Conservation (phyloP, 2,329 filamentous ascomycete genomes). For the Torrubiella hemipterigena region DNA sequence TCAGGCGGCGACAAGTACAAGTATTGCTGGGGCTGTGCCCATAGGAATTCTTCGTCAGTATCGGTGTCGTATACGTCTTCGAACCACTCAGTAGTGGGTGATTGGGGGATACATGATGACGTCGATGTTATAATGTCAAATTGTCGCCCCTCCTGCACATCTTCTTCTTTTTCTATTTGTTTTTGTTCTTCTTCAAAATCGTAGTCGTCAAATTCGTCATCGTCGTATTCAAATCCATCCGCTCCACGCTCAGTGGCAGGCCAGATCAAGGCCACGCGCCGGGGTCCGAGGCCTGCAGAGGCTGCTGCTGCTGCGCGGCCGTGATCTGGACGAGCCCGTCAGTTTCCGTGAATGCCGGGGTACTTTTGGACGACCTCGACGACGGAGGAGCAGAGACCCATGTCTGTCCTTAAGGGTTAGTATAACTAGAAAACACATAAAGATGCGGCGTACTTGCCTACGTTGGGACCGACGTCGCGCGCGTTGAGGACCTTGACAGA, state of each 20-base stretch:
- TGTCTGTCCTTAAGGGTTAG: slow-evolving; percentile 41
- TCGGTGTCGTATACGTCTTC: no score
- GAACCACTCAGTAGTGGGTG: not conserved
- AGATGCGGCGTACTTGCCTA: slow-evolving; percentile 46
- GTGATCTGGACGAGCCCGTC: slow-evolving; percentile 18
- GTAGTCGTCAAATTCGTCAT: not conserved
- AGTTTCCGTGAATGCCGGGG: slow-evolving; percentile 58
- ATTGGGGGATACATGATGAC: not conserved
- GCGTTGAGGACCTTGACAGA: slow-evolving; percentile 58
- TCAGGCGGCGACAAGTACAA: not conserved
- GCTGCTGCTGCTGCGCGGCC: slow-evolving; percentile 10
- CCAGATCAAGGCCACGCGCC: slow-evolving; percentile 28
- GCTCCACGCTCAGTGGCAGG: slow-evolving; percentile 7
- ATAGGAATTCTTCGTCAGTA: not conserved
- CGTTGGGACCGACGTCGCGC: slow-evolving; percentile 53
- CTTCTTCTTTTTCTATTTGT: no score
- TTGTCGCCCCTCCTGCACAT: no score
- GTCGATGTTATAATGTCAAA: not conserved
- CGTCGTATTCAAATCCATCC: not conserved
- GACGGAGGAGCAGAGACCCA: slow-evolving; percentile 61
- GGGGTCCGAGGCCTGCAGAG: slow-evolving; percentile 11
- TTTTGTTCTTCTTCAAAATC: not conserved
- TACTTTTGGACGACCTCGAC: slow-evolving; percentile 78
- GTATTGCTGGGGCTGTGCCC: not conserved
- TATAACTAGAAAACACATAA: not conserved